Conservation (phyloP, 2,329 filamentous ascomycete genomes). For the Colletotrichum aenigma region DNA sequence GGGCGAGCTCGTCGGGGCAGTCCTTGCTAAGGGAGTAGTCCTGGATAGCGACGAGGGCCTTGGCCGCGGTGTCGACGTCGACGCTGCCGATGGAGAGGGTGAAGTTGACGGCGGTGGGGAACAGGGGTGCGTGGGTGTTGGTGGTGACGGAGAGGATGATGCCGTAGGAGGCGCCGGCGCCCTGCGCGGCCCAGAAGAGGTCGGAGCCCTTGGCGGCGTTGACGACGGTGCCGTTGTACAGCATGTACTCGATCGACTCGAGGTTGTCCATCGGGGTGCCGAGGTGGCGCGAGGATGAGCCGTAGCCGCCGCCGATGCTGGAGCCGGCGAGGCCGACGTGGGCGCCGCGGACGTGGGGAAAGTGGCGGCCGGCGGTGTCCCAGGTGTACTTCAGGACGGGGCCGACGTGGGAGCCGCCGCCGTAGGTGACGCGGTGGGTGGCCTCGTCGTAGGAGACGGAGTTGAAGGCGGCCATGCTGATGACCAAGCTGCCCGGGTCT, state of each 20-base stretch:
- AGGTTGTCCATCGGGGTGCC: slow-evolving; percentile 22
- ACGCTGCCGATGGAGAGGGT: slow-evolving; percentile 9
- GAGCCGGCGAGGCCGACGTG: slow-evolving; percentile 17
- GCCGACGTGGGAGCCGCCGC: slow-evolving; percentile 17
- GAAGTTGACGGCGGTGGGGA: slow-evolving; percentile 16
- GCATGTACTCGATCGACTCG: slow-evolving; percentile 19
- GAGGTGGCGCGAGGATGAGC: slow-evolving; percentile 12
- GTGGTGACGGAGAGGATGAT: slow-evolving; percentile 19
- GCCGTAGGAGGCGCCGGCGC: slow-evolving; percentile 19
- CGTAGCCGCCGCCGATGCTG: slow-evolving; percentile 20
- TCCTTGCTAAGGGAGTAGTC: slow-evolving; percentile 15
- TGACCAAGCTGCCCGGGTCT: slow-evolving; percentile 15
- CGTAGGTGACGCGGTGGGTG: slow-evolving; percentile 15
- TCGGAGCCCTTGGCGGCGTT: slow-evolving; percentile 14
- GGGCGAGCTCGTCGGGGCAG: slow-evolving; percentile 18
- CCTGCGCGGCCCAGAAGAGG: slow-evolving; percentile 22
- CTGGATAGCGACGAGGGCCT: slow-evolving; percentile 14
- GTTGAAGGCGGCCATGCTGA: slow-evolving; percentile 21
- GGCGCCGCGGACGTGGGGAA: slow-evolving; percentile 21
- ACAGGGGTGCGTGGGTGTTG: slow-evolving; percentile 16
- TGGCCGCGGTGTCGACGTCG: background rate
- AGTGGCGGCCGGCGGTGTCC: slow-evolving; percentile 20
- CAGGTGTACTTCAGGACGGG: slow-evolving; percentile 17
- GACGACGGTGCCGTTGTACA: slow-evolving; percentile 22
- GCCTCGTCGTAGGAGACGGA: slow-evolving; percentile 5